Evolutionary conservation across 2,329 filamentous ascomycete genomes (phyloP), one percentile per base, ranked within the genome.

Genomic region (Ceratocystis huliohia): DNA sequence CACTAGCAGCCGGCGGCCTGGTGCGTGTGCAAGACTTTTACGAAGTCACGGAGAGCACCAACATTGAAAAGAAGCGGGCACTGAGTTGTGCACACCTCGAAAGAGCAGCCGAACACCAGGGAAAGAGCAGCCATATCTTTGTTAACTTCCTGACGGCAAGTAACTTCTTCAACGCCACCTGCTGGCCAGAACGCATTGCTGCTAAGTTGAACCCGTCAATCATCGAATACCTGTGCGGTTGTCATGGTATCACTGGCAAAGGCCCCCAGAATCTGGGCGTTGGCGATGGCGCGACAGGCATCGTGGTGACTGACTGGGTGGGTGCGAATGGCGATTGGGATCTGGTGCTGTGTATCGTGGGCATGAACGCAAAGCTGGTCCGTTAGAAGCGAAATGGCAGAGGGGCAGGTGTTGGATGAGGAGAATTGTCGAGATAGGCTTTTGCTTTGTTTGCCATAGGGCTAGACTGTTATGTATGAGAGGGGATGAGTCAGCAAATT

Each of bases 11-110:
- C 7, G 86, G 85, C 71, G 91, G 89, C 2, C 80, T 86, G 69
- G 84, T 96, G 68, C 86, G 89, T 70, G 86, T 97, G 53, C 94
- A 97, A 77, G 94, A 97, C 78, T 96, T 93, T 76, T 97, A 95
- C 80, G 91, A 95, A 73, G 85, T 99, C 44, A 78, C 87, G 59
- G 84, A 91, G 75, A 85, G 83, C 25, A 79, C 84, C 68, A 88
- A 87, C 71, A 93, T 97, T 68, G 80, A 87, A 46, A 85, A 86
- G 75, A 99, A 97, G 80, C 88, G 96, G 68, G 76, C 80, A 53
- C 86, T 86, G 72, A 85, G 84, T 65, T 85, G 82, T 68, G 85
- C 86, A 28, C 91, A 96, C 71, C 84, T 96, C 61, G 85, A 88
- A 73, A 85, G 91, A 37, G 84, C 91, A 3, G 82, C 82, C 44